Base-by-base conservation (phyloP, 106 monocot species). In the Alisma plantagoaquatica region DNA sequence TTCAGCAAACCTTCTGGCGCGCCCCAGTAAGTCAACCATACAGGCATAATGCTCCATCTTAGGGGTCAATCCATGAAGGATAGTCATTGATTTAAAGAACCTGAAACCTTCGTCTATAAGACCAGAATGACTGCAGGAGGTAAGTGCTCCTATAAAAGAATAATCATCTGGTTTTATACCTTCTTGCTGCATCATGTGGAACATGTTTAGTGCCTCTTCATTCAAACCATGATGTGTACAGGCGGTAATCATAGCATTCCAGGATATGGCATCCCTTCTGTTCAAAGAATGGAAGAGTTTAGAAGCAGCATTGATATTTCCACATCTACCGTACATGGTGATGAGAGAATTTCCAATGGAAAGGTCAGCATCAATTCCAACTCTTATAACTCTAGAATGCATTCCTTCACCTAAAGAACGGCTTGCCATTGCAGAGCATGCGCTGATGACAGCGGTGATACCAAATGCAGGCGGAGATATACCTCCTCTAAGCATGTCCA, bases 291-390 rank as follows among this genome's bases (percentile, higher is more conserved):
- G 15, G 26, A 81, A 86, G 0, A 81, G 20, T 27, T 32, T 26
- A 26, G n/a, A 51, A 46, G 77, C 74, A 18, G 46, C 43, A 29
- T 49, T 45, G 33, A 78, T 55, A 30, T 57, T 61, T 19, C 87
- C 81, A 56, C 81, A 87, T 43, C 78, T 87, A 0, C 81, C 71
- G 58, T 81, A 87, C 87, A 87, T 75, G 10, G 74, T 75, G 42
- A 78, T 73, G 22, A 87, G 78, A 45, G 81, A 75, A 68, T 81
- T 87, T 29, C 43, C 49, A 23, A 87, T 64, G 29, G 74, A 72
- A 14, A 75, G 59, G 11, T 57, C 51, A 31, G 29, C 10, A 66
- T 41, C 32, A 9, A 75, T 59, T 3, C 78, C 87, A 21, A 53
- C 45, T 54, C 69, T 78, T 6, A 60, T 46, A 17, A 50, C 31